phyloP scores from a whole-genome alignment of 148 eudicot genomes.

The Talinum fruticosum region DNA sequence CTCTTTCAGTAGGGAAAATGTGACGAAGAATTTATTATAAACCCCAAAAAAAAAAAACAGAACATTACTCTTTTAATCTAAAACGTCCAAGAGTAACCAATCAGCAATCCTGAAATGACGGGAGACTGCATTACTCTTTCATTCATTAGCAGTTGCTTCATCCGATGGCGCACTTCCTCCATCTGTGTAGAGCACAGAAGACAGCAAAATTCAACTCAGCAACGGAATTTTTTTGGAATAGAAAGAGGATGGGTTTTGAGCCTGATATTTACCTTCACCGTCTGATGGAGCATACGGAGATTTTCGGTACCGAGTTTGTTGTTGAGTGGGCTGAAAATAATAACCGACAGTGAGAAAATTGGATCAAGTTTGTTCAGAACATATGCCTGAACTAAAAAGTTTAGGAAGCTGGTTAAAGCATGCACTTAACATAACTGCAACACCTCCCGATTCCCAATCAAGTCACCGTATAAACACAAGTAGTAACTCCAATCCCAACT shows the following conservation, averaged over 20 bases:
- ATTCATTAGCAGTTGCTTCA: conserved; percentile 56
- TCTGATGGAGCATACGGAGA: conserved; percentile 84
- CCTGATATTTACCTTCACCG: conserved; percentile 59
- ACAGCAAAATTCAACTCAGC: not conserved
- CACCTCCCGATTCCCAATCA: not conserved
- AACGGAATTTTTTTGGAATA: not conserved
- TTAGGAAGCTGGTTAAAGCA: not conserved
- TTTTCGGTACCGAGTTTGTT: conserved; percentile 93
- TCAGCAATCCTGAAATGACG: conserved; percentile 21
- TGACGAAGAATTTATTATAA: conserved; percentile 25
- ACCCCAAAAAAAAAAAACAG: no score
- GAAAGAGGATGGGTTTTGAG: not conserved
- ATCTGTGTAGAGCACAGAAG: conserved; percentile 20
- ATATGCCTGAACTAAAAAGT: not conserved
- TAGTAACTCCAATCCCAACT: not conserved
- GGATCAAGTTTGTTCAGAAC: not conserved
- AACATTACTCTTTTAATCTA: conserved; percentile 19
- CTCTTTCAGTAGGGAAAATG: conserved; percentile 9
- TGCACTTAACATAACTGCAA: not conserved
- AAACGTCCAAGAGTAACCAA: conserved; percentile 24
- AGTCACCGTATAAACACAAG: not conserved
- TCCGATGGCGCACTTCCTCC: conserved; percentile 56
- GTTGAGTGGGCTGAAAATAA: conserved; percentile 46
- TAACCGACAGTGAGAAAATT: not conserved
- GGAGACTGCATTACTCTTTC: conserved; percentile 23